phyloP scores from a whole-genome alignment of 441 rosid genomes.

The Corymbia citriodora region DNA sequence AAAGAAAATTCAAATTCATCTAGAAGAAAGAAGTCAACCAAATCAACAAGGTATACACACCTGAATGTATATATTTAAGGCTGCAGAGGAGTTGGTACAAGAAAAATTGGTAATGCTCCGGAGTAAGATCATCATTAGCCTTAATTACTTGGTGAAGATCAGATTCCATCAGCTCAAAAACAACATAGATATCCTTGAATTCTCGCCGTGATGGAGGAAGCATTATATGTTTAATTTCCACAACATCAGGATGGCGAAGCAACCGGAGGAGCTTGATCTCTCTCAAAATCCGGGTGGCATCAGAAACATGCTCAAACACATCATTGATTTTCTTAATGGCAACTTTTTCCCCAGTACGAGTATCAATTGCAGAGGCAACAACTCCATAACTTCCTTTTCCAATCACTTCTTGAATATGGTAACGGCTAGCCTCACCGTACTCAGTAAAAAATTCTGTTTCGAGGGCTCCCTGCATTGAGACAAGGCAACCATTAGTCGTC shows the following conservation, averaged over 20 bases:
- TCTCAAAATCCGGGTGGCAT: constrained; percentile 89
- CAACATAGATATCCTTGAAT: constrained; percentile 87
- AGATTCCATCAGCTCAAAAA: constrained; percentile 96
- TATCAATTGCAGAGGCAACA: constrained; percentile 86
- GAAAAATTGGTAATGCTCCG: constrained; percentile 96
- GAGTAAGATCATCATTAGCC: constrained; percentile 92
- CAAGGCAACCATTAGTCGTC: constrained; percentile 45
- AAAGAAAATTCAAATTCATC: constrained; percentile 6
- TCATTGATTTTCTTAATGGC: constrained; percentile 97
- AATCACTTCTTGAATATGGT: constrained; percentile 82
- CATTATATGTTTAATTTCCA: constrained; percentile 92
- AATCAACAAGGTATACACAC: constrained; percentile 29
- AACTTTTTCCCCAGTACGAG: constrained; percentile 79
- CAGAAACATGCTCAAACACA: constrained; percentile 97
- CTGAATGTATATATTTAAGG: constrained; percentile 87
- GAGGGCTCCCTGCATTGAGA: constrained; percentile 33
- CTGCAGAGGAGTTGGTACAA: constrained; percentile 97
- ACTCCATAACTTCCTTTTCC: constrained; percentile 99
- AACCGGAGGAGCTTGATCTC: constrained; percentile 87
- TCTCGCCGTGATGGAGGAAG: constrained; percentile 94
- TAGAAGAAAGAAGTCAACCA: not conserved
- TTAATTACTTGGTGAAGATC: constrained; percentile 96
- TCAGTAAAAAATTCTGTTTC: constrained; percentile 92
- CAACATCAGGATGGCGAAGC: constrained; percentile 92
- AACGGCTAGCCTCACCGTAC: constrained; percentile 92